These are phyloP conservation scores for Coleophoma eucalyptorum DNA, from an alignment of 2,329 filamentous ascomycete species.

Conservation along the genomic window DNA sequence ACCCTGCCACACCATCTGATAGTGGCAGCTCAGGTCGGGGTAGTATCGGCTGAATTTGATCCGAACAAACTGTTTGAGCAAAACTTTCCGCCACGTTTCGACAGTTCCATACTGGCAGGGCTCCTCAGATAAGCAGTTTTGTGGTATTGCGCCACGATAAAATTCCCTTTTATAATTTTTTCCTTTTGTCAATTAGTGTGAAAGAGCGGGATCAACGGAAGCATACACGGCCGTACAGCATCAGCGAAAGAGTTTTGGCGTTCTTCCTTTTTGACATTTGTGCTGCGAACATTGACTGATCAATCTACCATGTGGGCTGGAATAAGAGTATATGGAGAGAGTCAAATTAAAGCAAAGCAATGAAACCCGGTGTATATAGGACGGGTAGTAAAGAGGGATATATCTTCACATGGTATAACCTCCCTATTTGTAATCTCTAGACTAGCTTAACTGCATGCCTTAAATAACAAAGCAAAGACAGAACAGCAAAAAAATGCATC, in stretches of 20 bases:
- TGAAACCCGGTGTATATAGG: neutral
- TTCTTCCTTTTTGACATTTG: constrained; percentile 1
- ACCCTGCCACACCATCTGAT: constrained; percentile 61
- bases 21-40: constrained; percentile 20
- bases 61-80: neutral
- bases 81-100: neutral
- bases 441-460: neutral
- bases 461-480: neutral
- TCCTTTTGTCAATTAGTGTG: constrained; percentile 10
- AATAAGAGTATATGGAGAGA: neutral
- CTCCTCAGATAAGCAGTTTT: no score
- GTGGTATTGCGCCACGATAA: neutral
- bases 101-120: neutral
- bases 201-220: constrained; percentile 7
- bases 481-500: neutral
- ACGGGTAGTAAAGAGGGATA: neutral
- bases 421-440: neutral
- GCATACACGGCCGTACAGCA: constrained; percentile 11
- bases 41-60: constrained; percentile 14
- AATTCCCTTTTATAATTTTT: constrained; percentile 2
- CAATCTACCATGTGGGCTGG: no score
- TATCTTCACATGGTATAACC: neutral
- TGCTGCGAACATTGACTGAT: neutral
- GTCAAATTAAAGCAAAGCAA: neutral
- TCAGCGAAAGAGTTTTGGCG: constrained; percentile 16